Evolutionary conservation across 192 early-diverging fungal genomes (phyloP).

Genomic region (Fimicolochytrium jonesii): DNA sequence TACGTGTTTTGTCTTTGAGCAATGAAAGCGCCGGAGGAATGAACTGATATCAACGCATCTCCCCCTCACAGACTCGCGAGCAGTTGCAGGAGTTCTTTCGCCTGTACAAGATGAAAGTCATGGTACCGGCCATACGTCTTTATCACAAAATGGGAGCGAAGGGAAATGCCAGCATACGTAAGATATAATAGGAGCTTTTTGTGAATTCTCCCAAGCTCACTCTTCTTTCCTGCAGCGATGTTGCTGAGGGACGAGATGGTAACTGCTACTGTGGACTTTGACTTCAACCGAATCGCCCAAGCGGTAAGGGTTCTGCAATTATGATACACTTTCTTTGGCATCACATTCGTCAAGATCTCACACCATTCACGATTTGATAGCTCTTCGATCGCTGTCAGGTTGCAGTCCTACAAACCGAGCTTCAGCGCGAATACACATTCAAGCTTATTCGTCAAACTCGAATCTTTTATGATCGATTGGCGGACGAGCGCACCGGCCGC

Average conservation of each 20-base stretch:
- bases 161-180: conserved; percentile 42
- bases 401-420: conserved; percentile 40
- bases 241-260: conserved; percentile 46
- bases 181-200: not conserved
- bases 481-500: conserved; percentile 48
- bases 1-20: not conserved
- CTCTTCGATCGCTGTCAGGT: conserved; percentile 48
- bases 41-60: not conserved
- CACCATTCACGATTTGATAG: not conserved
- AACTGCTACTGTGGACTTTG: conserved; percentile 37
- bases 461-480: conserved; percentile 34
- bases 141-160: conserved; percentile 47
- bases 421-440: conserved; percentile 39
- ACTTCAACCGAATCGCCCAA: conserved; percentile 46
- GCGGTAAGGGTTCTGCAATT: conserved; percentile 19
- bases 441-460: conserved; percentile 31
- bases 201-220: not conserved
- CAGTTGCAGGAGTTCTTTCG: conserved; percentile 37
- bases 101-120: conserved; percentile 44
- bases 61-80: conserved; percentile 12
- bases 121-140: conserved; percentile 40
- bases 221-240: conserved; percentile 7
- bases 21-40: not conserved
- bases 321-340: no score
- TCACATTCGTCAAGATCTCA: no score